phyloP scores from a whole-genome alignment of 2,329 filamentous ascomycete genomes.

The Talaromyces amestolkiae region DNA sequence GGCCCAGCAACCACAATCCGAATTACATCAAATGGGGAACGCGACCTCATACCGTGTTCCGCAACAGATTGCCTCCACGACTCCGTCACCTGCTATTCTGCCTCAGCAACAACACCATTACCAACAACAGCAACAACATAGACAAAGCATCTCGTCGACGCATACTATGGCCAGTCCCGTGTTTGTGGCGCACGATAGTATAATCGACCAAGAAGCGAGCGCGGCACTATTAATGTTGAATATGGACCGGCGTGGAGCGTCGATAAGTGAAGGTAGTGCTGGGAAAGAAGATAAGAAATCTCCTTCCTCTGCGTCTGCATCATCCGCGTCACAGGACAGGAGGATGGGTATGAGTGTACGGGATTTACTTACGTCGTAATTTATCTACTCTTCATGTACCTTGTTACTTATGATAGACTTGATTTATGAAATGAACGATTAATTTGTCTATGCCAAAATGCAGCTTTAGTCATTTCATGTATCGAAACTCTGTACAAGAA shows the following conservation, averaged over 20 bases:
- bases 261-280: background rate
- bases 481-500: background rate
- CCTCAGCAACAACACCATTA: constrained; percentile 25
- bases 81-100: constrained; percentile 27
- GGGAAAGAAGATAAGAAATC: background rate
- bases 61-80: constrained; percentile 19
- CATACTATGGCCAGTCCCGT: constrained; percentile 27
- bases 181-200: constrained; percentile 38
- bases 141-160: constrained; percentile 42
- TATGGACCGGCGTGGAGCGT: constrained; percentile 63
- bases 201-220: constrained; percentile 76
- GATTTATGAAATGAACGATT: background rate
- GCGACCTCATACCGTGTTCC: constrained; percentile 27
- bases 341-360: constrained; percentile 55
- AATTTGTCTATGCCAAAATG: constrained; percentile 1
- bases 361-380: constrained; percentile 53
- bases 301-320: background rate
- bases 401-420: background rate
- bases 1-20: background rate
- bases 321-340: constrained; percentile 27
- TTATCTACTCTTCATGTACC: background rate
- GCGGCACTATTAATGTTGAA: constrained; percentile 87
- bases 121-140: constrained; percentile 5
- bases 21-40: background rate
- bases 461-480: constrained; percentile 6